Evolutionary conservation across 306 rosid genomes (phyloP).

Genomic region (Castanea sativa): DNA sequence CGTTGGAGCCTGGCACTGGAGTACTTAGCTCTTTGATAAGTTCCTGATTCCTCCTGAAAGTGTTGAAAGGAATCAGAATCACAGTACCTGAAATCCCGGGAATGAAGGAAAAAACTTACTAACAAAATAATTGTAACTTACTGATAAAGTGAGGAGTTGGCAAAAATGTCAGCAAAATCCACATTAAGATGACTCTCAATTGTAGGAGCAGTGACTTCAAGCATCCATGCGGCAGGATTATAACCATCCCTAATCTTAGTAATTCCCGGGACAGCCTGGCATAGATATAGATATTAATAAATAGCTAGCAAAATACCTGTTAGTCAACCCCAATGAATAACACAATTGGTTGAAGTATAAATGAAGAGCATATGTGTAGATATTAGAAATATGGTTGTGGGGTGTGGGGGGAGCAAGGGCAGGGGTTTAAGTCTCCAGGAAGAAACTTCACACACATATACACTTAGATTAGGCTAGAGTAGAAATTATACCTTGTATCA

Average conservation of each 20-base stretch:
- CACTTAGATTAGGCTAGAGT: too few species aligned
- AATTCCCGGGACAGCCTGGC: slow-evolving; percentile 66
- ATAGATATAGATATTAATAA: not conserved
- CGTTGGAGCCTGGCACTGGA: slow-evolving; percentile 51
- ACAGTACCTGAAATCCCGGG: not conserved
- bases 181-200: slow-evolving; percentile 51
- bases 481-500: too few species aligned
- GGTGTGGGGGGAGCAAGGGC: too few species aligned
- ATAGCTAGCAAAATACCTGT: not conserved
- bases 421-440: too few species aligned
- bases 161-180: slow-evolving; percentile 62
- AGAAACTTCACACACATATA: too few species aligned
- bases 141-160: slow-evolving; percentile 53
- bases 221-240: slow-evolving; percentile 94
- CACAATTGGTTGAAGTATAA: not conserved
- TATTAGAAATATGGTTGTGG: not conserved
- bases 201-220: slow-evolving; percentile 51
- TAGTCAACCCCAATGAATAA: not conserved
- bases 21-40: slow-evolving; percentile 54
- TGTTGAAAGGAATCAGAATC: not conserved
- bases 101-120: not conserved
- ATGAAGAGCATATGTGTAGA: not conserved
- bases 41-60: slow-evolving; percentile 54
- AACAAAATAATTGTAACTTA: slow-evolving; percentile 17
- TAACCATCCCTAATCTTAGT: slow-evolving; percentile 60